These are phyloP conservation scores for Artemisia argyi DNA, from an alignment of 129 eudicot genomes.

Conservation along the genomic window DNA sequence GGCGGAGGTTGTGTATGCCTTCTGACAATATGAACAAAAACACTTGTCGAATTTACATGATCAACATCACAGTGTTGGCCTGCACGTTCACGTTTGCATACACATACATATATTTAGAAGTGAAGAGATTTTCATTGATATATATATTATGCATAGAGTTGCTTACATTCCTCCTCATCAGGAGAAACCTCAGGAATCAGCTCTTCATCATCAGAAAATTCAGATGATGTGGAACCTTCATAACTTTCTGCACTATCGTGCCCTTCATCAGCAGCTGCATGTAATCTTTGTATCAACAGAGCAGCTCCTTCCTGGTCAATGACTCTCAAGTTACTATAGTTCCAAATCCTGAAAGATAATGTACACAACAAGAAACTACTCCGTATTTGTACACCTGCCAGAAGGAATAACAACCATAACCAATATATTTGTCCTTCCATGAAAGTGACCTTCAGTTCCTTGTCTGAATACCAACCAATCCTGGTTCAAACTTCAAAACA, in stretches of 20 bases:
- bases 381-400: no score
- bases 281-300: constrained; percentile 65
- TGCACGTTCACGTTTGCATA: constrained; percentile 37
- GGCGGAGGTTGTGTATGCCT: constrained; percentile 41
- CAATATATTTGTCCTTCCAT: no score
- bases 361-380: no score
- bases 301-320: constrained; percentile 60
- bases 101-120: not conserved
- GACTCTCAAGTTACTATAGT: no score
- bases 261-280: constrained; percentile 16
- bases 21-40: constrained; percentile 31
- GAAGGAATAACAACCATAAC: no score
- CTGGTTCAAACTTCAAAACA: no score
- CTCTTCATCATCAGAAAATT: constrained; percentile 40
- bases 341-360: no score
- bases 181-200: not conserved
- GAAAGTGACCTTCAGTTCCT: no score
- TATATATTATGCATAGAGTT: not conserved
- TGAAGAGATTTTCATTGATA: not conserved
- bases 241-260: constrained; percentile 23
- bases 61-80: constrained; percentile 40
- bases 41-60: constrained; percentile 24
- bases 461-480: no score
- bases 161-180: constrained; percentile 45
- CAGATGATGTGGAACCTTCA: constrained; percentile 41